A percentile compares a stretch with the other conserved stretches of the same genome.
These are phyloP conservation scores for Arthrobotrys iridis DNA, from an alignment of 2,329 filamentous ascomycete genomes.

Conservation along the genomic window DNA sequence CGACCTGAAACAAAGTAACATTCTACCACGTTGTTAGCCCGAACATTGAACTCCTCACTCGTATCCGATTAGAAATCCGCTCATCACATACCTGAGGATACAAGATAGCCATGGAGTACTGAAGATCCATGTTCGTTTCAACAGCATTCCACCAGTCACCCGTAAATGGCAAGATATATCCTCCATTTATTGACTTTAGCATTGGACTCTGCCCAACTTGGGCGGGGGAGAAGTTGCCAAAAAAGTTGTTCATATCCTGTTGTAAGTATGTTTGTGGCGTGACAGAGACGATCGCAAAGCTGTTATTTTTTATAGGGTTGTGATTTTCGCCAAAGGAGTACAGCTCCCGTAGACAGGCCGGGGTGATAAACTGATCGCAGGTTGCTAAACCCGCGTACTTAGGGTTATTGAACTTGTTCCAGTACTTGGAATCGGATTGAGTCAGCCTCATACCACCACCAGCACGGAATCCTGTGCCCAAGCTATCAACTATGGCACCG, in stretches of 20 bases:
- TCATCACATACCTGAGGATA: constrained; percentile 67
- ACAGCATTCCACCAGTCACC: constrained; percentile 61
- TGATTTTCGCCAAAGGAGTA: constrained; percentile 59
- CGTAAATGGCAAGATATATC: constrained; percentile 57
- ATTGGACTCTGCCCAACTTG: constrained; percentile 64
- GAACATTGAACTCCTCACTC: constrained; percentile 59
- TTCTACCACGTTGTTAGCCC: constrained; percentile 65
- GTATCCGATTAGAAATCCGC: constrained; percentile 64
- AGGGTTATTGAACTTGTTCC: constrained; percentile 26
- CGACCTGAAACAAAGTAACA: constrained; percentile 65
- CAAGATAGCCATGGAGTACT: constrained; percentile 68
- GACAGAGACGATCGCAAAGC: constrained; percentile 67
- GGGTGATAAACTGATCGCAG: constrained; percentile 69
- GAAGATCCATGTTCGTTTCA: constrained; percentile 71
- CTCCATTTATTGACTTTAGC: constrained; percentile 65
- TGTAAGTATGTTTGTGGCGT: constrained; percentile 67
- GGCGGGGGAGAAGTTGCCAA: constrained; percentile 62
- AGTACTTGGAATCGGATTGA: constrained; percentile 19
- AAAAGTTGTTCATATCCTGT: constrained; percentile 66
- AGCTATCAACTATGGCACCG: constrained; percentile 34
- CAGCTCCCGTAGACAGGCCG: constrained; percentile 67
- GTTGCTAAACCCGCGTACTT: constrained; percentile 29
- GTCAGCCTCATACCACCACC: constrained; percentile 28
- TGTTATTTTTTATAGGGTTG: constrained; percentile 63
- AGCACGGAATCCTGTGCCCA: constrained; percentile 35